Evolutionary conservation across 78 protist genomes (phyloP).

Genomic region (Dictyostelium firmibasis): DNA sequence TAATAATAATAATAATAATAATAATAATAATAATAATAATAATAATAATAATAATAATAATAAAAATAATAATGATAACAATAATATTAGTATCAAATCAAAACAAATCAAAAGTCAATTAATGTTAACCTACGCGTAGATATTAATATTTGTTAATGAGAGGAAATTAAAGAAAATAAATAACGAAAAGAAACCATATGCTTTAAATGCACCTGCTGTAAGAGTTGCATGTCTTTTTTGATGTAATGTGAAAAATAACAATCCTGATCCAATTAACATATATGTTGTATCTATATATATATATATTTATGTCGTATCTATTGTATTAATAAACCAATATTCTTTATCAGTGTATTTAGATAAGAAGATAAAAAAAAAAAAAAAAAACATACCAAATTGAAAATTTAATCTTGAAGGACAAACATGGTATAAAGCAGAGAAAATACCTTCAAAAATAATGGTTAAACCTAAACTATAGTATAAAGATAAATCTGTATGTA

Average conservation of each 20-base stretch:
- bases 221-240: conserved; percentile 81
- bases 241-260: conserved; percentile 69
- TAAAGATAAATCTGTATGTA: conserved; percentile 75
- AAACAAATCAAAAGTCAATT: too few relatives aligned
- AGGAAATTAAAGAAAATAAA: conserved; percentile 54
- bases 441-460: conserved; percentile 62
- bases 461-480: conserved; percentile 70
- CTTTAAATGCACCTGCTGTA: conserved; percentile 76
- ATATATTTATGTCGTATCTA: background rate
- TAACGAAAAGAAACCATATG: conserved; percentile 66
- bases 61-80: too few relatives aligned
- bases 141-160: conserved; percentile 52
- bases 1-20: too few relatives aligned
- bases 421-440: conserved; percentile 78
- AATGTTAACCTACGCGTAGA: conserved; percentile 42
- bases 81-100: too few relatives aligned
- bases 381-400: conserved; percentile 72
- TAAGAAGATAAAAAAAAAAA: background rate
- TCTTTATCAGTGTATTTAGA: too few relatives aligned
- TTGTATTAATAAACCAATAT: too few relatives aligned
- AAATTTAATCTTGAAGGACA: conserved; percentile 82
- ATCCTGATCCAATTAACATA: conserved; percentile 78
- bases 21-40: too few relatives aligned
- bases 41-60: too few relatives aligned
- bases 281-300: conserved; percentile 59